A percentile compares a stretch with the other conserved stretches of the same genome.
Conservation (phyloP, 495 filamentous ascomycete species). For the Trichoderma parareesei region DNA sequence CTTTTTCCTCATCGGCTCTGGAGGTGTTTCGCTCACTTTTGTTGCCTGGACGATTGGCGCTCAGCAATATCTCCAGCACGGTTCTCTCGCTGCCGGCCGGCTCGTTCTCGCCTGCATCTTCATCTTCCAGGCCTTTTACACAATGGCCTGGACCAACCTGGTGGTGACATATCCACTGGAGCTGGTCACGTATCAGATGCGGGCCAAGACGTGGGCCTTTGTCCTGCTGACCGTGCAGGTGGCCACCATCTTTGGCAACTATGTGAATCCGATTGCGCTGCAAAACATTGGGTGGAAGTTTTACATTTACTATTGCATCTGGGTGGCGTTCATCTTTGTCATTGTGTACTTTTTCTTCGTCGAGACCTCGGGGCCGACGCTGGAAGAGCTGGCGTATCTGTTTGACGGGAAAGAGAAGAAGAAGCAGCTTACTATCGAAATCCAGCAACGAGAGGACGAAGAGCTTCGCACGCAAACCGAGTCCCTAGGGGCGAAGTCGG, state of each 20-base stretch:
- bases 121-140: slow-evolving; percentile 46
- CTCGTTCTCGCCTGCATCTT: slow-evolving; percentile 34
- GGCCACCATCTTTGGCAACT: slow-evolving; percentile 7
- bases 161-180: slow-evolving; percentile 7
- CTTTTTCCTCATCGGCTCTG: slow-evolving; percentile 11
- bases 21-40: slow-evolving; percentile 46
- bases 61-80: slow-evolving; percentile 8
- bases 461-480: neutral
- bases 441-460: neutral
- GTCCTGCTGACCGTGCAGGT: slow-evolving; percentile 20
- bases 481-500: neutral
- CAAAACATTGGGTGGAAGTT: slow-evolving; percentile 13
- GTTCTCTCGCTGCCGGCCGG: slow-evolving; percentile 16
- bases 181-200: slow-evolving; percentile 29
- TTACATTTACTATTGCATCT: slow-evolving; percentile 51
- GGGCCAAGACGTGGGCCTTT: slow-evolving; percentile 28
- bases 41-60: slow-evolving; percentile 40
- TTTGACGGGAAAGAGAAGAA: slow-evolving; percentile 37
- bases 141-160: slow-evolving; percentile 23
- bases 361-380: slow-evolving; percentile 58
- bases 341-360: slow-evolving; percentile 60
- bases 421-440: neutral
- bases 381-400: slow-evolving; percentile 61
- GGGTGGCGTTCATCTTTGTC: slow-evolving; percentile 51
- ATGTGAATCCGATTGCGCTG: slow-evolving; percentile 17